Percentiles rank a stretch among this genome's conserved stretches.
Evolutionary conservation across 2,329 filamentous ascomycete genomes (phyloP).

Genomic region (Dactylellina parvicollis): DNA sequence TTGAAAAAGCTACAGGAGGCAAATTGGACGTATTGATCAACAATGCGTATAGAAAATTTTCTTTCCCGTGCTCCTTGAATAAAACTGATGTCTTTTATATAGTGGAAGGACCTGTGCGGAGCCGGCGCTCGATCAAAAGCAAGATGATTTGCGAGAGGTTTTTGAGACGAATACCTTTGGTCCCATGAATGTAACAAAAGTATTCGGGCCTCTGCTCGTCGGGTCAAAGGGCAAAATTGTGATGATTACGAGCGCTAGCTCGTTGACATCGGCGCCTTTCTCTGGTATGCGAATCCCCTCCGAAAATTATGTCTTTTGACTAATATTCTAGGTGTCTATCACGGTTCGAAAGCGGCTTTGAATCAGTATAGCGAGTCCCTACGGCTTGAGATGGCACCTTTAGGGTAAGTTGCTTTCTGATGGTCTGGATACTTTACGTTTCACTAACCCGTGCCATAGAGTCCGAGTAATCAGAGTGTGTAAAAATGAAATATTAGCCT

Average conservation of each 20-base stretch:
- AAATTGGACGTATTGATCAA: constrained; percentile 63
- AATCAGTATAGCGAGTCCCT: constrained; percentile 20
- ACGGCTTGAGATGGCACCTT: constrained; percentile 8
- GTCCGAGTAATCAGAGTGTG: constrained; percentile 6
- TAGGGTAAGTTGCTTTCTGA: not conserved
- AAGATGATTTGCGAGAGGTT: constrained; percentile 60
- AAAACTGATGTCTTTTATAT: too few species aligned
- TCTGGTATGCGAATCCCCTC: not conserved
- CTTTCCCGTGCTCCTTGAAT: too few species aligned
- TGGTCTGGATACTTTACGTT: too few species aligned
- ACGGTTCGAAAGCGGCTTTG: constrained; percentile 16
- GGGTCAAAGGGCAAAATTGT: constrained; percentile 20
- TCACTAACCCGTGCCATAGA: too few species aligned
- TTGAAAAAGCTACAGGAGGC: constrained; percentile 59
- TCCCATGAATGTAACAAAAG: constrained; percentile 60
- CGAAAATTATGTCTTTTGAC: not conserved
- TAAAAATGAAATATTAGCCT: too few species aligned
- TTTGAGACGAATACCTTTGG: constrained; percentile 64
- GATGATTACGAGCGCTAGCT: constrained; percentile 1
- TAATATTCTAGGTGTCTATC: not conserved
- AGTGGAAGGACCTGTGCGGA: constrained; percentile 59
- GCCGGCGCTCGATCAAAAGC: constrained; percentile 61
- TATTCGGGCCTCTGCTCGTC: constrained; percentile 58
- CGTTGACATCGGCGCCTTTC: constrained; percentile 1
- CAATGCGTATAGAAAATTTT: constrained; percentile 60